Conservation (phyloP, 768 basidiomycete species). For the Lentinus brumalis region DNA sequence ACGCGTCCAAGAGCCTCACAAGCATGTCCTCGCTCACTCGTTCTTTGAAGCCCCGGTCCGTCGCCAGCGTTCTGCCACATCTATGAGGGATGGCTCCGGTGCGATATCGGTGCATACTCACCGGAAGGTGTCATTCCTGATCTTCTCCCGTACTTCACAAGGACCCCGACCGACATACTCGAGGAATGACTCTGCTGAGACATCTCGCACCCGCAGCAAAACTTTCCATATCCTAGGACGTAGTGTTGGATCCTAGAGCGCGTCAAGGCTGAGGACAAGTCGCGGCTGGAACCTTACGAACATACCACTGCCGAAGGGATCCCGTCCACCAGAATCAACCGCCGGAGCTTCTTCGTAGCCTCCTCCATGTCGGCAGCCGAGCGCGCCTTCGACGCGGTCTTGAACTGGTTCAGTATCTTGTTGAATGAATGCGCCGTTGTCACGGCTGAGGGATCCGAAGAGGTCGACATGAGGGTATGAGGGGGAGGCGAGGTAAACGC, state of each 20-base stretch:
- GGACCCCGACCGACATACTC: conserved; percentile 82
- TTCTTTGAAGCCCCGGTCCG: conserved; percentile 97
- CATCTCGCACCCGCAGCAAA: conserved; percentile 75
- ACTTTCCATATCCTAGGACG: conserved; percentile 95
- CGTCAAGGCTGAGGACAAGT: not conserved
- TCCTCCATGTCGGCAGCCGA: conserved; percentile 72
- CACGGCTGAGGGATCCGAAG: conserved; percentile 29
- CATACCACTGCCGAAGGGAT: conserved; percentile 78
- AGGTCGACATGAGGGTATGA: conserved; percentile 13
- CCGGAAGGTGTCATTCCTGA: conserved; percentile 97
- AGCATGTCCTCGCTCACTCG: conserved; percentile 97
- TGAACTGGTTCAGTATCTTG: conserved; percentile 76
- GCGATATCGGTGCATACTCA: conserved; percentile 31
- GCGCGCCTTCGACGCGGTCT: conserved; percentile 62
- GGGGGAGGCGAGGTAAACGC: not conserved
- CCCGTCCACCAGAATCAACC: conserved; percentile 88
- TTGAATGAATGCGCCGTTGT: conserved; percentile 73
- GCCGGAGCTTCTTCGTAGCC: conserved; percentile 80
- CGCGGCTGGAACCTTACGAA: conserved; percentile 17
- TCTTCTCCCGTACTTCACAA: conserved; percentile 87
- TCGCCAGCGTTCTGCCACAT: conserved; percentile 77
- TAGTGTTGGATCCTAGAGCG: conserved; percentile 71
- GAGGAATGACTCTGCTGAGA: conserved; percentile 76
- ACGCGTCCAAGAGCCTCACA: conserved; percentile 93
- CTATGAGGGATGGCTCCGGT: not conserved